Evolutionary conservation across 2,329 filamentous ascomycete genomes (phyloP).

Genomic region (Coniochaeta ligniaria): DNA sequence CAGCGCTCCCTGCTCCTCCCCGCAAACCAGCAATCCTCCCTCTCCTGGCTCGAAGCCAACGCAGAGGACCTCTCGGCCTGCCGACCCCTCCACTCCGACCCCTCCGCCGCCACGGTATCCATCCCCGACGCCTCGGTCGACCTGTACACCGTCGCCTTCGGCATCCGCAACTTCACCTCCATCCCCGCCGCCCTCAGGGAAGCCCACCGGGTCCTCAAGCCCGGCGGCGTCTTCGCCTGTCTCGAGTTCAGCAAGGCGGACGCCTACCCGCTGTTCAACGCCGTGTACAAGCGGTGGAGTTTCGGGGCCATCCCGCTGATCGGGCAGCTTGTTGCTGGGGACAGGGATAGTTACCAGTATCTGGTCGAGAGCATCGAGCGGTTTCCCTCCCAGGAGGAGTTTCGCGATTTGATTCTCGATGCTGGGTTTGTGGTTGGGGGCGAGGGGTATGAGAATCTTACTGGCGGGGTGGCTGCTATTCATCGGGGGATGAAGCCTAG

Average conservation of each 20-base stretch:
- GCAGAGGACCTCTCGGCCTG: constrained; percentile 59
- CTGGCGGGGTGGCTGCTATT: constrained; percentile 86
- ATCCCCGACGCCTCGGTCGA: constrained; percentile 71
- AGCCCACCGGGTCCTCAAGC: constrained; percentile 82
- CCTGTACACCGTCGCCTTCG: constrained; percentile 95
- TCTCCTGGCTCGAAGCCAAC: constrained; percentile 81
- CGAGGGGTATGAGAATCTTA: constrained; percentile 81
- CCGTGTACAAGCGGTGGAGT: constrained; percentile 90
- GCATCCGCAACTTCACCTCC: constrained; percentile 94
- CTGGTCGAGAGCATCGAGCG: constrained; percentile 94
- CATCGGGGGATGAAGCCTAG: constrained; percentile 90
- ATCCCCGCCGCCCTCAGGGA: constrained; percentile 77
- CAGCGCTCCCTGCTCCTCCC: constrained; percentile 61
- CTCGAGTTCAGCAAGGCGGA: constrained; percentile 88
- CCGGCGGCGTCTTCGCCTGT: constrained; percentile 92
- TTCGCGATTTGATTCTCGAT: constrained; percentile 72
- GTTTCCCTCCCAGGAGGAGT: constrained; percentile 82
- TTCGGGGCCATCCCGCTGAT: constrained; percentile 92
- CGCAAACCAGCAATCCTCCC: constrained; percentile 45
- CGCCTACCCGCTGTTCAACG: constrained; percentile 69
- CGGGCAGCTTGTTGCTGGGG: constrained; percentile 88
- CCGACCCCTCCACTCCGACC: constrained; percentile 9
- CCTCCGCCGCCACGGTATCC: constrained; percentile 26
- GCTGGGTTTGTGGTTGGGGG: constrained; percentile 84
- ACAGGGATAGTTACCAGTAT: constrained; percentile 96